Percentiles rank a stretch among this genome's conserved stretches.
phyloP scores from a whole-genome alignment of 306 rosid species.

The Vigna unguiculata region DNA sequence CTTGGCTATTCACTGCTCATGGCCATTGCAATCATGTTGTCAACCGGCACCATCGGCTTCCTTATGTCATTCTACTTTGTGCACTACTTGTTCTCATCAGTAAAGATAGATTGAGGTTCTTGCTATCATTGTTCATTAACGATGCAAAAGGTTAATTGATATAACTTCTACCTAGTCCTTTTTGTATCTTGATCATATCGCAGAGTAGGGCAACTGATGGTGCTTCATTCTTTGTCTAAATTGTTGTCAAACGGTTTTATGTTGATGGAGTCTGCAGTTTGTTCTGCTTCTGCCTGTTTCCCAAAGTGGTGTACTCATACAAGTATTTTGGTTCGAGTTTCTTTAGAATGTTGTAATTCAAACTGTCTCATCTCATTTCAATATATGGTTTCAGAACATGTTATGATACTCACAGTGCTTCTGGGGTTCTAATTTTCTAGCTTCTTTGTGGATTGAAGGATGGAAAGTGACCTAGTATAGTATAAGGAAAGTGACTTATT shows the following conservation, averaged over 20 bases:
- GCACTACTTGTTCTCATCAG: slow-evolving; percentile 28
- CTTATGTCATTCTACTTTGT: slow-evolving; percentile 29
- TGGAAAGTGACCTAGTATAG: background rate
- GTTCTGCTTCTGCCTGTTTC: slow-evolving; percentile 31
- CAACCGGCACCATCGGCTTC: slow-evolving; percentile 19
- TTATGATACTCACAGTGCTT: slow-evolving; percentile 22
- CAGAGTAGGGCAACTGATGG: slow-evolving; percentile 42
- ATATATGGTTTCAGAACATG: slow-evolving; percentile 41
- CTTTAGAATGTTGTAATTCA: slow-evolving; percentile 53
- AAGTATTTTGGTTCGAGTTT: slow-evolving; percentile 41
- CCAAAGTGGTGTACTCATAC: slow-evolving; percentile 31
- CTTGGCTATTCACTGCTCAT: slow-evolving; percentile 14
- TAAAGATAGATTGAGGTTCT: slow-evolving; percentile 61
- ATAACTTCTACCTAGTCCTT: slow-evolving; percentile 20
- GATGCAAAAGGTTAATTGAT: slow-evolving; percentile 26
- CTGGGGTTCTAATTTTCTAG: slow-evolving; percentile 16
- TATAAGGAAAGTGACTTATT: background rate
- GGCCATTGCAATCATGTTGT: slow-evolving; percentile 62
- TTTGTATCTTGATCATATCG: slow-evolving; percentile 26
- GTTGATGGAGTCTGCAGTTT: slow-evolving; percentile 40
- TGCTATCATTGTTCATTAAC: slow-evolving; percentile 27
- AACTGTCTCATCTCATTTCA: slow-evolving; percentile 39
- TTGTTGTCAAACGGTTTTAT: too few relatives aligned
- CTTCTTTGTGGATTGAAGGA: background rate
- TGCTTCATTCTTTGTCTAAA: slow-evolving; percentile 4